A percentile compares a stretch with the other conserved stretches of the same genome.
phyloP scores from a whole-genome alignment of 257 asterid genomes.

The Salvia rosmarinus region DNA sequence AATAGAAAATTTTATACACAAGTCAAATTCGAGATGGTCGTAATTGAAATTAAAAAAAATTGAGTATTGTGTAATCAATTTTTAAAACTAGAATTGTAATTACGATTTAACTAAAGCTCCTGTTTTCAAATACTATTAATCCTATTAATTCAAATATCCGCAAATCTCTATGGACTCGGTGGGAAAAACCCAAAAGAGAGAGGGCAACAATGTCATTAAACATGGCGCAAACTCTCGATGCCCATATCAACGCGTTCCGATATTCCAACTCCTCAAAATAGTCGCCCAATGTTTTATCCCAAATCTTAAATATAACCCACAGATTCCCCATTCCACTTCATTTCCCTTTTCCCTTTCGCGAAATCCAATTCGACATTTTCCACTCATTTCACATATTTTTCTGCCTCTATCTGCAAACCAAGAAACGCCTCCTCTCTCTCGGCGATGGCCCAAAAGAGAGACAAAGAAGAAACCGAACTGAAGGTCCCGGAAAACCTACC shows the following conservation, averaged over 20 bases:
- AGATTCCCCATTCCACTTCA: constrained; percentile 18
- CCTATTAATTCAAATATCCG: too few relatives aligned
- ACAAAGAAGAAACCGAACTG: constrained; percentile 75
- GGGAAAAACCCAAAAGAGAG: too few relatives aligned
- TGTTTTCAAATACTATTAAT: too few relatives aligned
- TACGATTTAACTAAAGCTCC: too few relatives aligned
- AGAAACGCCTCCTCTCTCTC: neutral
- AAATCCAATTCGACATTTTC: constrained; percentile 22
- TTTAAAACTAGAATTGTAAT: too few relatives aligned
- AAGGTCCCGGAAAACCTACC: constrained; percentile 56
- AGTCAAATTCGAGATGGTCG: too few relatives aligned
- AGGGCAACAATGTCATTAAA: constrained; percentile 38
- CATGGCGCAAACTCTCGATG: constrained; percentile 9
- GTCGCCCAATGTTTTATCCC: constrained; percentile 34
- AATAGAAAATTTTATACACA: too few relatives aligned
- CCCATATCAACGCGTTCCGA: constrained; percentile 37
- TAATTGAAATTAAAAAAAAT: too few relatives aligned
- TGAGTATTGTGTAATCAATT: too few relatives aligned
- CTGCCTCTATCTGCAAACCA: neutral
- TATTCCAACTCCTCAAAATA: constrained; percentile 24
- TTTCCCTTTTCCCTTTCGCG: neutral
- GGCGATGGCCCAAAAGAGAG: constrained; percentile 71
- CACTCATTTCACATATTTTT: constrained; percentile 22
- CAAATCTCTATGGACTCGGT: too few relatives aligned
- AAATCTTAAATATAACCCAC: constrained; percentile 37